These are phyloP conservation scores for Xylaria flabelliformis DNA, from an alignment of 495 filamentous ascomycete genomes.

Conservation along the genomic window DNA sequence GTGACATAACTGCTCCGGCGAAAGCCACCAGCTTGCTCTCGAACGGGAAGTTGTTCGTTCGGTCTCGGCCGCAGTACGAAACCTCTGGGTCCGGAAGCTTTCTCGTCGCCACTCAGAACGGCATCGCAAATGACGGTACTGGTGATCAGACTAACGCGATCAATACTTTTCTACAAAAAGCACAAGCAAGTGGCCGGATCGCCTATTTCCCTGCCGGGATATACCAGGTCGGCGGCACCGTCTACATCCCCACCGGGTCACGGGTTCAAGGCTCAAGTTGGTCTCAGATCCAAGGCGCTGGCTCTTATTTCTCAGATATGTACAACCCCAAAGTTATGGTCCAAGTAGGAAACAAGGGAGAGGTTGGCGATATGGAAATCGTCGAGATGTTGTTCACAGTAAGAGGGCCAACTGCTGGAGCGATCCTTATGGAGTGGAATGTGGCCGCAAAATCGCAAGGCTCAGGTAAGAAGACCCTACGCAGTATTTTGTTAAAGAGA, in stretches of 20 bases:
- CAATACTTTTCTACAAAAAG: conserved; percentile 17
- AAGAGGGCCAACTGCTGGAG: too few relatives aligned
- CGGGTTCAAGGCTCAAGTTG: not conserved
- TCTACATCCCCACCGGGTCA: too few relatives aligned
- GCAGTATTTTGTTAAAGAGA: too few relatives aligned
- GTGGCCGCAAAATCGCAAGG: conserved; percentile 24
- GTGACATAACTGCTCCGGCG: too few relatives aligned
- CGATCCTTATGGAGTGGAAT: conserved; percentile 35
- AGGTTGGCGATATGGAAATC: conserved; percentile 59
- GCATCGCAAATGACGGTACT: conserved; percentile 12
- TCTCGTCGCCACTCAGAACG: too few relatives aligned
- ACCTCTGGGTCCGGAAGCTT: too few relatives aligned
- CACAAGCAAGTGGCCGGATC: not conserved
- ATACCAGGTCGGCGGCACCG: conserved; percentile 40
- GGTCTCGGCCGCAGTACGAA: conserved; percentile 67
- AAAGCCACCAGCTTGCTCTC: not conserved
- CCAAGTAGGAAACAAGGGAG: conserved; percentile 56
- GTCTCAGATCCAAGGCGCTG: conserved; percentile 34
- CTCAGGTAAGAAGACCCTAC: not conserved
- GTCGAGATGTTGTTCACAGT: conserved; percentile 44
- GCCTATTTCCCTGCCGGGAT: conserved; percentile 40
- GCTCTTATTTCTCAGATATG: conserved; percentile 49
- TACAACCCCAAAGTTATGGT: conserved; percentile 54
- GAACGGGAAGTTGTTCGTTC: conserved; percentile 54
- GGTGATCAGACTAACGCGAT: conserved; percentile 20